Conservation (phyloP, 768 basidiomycete genomes). For the Asterophora parasitica region DNA sequence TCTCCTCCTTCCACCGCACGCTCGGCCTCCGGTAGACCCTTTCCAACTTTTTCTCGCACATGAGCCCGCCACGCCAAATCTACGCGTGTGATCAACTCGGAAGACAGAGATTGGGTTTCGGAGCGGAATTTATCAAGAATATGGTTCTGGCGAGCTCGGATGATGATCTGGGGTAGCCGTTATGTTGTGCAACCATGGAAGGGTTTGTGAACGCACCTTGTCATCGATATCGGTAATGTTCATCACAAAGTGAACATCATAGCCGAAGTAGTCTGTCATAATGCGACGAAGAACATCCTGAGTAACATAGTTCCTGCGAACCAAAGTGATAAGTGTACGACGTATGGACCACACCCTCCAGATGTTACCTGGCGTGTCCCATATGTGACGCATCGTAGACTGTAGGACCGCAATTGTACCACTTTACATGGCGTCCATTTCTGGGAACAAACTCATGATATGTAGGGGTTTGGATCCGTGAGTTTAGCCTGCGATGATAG, state of each 20-base stretch:
- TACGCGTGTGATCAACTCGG: slow-evolving; percentile 53
- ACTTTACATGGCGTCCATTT: slow-evolving; percentile 76
- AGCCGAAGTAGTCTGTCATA: slow-evolving; percentile 93
- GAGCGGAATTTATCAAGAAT: slow-evolving; percentile 59
- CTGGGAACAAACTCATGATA: slow-evolving; percentile 76
- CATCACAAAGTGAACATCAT: slow-evolving; percentile 98
- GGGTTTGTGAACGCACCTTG: slow-evolving; percentile 57
- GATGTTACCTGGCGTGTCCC: slow-evolving; percentile 88
- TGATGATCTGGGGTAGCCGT: slow-evolving; percentile 66
- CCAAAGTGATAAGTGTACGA: slow-evolving; percentile 7
- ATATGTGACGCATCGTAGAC: slow-evolving; percentile 98
- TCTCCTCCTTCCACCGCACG: slow-evolving; percentile 46
- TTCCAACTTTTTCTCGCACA: slow-evolving; percentile 57
- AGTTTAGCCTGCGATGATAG: slow-evolving; percentile 9
- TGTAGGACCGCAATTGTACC: slow-evolving; percentile 99
- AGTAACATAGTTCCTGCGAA: slow-evolving; percentile 86
- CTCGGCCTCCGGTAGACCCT: slow-evolving; percentile 51
- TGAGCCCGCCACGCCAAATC: slow-evolving; percentile 63
- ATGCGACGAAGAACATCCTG: slow-evolving; percentile 90
- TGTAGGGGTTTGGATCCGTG: not conserved
- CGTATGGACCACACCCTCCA: not conserved
- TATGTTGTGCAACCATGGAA: slow-evolving; percentile 3
- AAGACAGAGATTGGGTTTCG: slow-evolving; percentile 49
- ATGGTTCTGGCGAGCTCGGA: slow-evolving; percentile 80
- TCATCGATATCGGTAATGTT: slow-evolving; percentile 99